Percentiles rank a stretch among this genome's conserved stretches.
phyloP scores from a whole-genome alignment of 2,329 filamentous ascomycete genomes.

The Tricladium varicosporioides region DNA sequence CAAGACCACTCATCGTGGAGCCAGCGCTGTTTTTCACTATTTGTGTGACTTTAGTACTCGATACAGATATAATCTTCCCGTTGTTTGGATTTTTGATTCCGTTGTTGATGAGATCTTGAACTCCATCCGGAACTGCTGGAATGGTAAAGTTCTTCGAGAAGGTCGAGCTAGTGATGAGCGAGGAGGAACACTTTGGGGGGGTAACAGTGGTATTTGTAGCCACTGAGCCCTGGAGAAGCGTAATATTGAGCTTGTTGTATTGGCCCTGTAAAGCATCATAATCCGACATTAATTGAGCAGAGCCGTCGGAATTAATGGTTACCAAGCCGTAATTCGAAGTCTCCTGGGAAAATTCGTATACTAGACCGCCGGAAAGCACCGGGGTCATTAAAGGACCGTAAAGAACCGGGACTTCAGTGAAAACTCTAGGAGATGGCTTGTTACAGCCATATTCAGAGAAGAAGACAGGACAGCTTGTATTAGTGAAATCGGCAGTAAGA shows the following conservation, averaged over 20 bases:
- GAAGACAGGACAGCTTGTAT: constrained; percentile 70
- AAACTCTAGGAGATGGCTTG: constrained; percentile 64
- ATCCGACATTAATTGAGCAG: constrained; percentile 58
- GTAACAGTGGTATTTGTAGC: constrained; percentile 51
- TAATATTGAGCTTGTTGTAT: constrained; percentile 73
- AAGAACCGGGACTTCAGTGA: constrained; percentile 72
- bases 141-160: constrained; percentile 82
- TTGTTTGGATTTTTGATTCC: constrained; percentile 65
- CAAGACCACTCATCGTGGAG: constrained; percentile 59
- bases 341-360: constrained; percentile 80
- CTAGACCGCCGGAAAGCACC: constrained; percentile 71
- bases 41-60: constrained; percentile 50
- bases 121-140: constrained; percentile 65
- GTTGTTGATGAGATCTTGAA: constrained; percentile 69
- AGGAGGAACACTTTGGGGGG: constrained; percentile 62
- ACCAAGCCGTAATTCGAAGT: constrained; percentile 65
- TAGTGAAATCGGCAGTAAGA: constrained; percentile 63
- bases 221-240: constrained; percentile 61
- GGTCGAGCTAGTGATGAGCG: constrained; percentile 63
- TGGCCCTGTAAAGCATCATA: constrained; percentile 73
- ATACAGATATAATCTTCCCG: constrained; percentile 64
- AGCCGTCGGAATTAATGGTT: constrained; percentile 55
- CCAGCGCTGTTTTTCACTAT: constrained; percentile 57
- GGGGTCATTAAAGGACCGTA: constrained; percentile 69
- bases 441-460: constrained; percentile 85